Conservation (phyloP, 129 eudicot genomes). For the carrot (Daucus carota) region DH1_v3.0 NC_030382.2:53628501-53629000, state of each 20-base stretch:
- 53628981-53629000: too few species aligned
- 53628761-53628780: not conserved
- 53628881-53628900: too few species aligned
- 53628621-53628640: not conserved
- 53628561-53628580: constrained; percentile 15
- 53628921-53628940: not conserved
- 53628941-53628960: too few species aligned
- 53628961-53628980: too few species aligned
- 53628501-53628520: constrained; percentile 40
- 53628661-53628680: not conserved
- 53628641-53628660: not conserved
- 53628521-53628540: constrained; percentile 45
- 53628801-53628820: not conserved
- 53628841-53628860: too few species aligned
- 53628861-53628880: too few species aligned
- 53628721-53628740: not conserved
- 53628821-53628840: too few species aligned
- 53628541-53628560: constrained; percentile 17
- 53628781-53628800: not conserved
- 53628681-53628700: not conserved
- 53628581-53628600: not conserved
- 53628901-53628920: not conserved
- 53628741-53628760: not conserved
- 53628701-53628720: not conserved
- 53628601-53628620: constrained; percentile 6